Percentiles rank a stretch among this genome's conserved stretches.
Conservation (phyloP, 495 filamentous ascomycete genomes). For the Podospora tetraspora region DNA sequence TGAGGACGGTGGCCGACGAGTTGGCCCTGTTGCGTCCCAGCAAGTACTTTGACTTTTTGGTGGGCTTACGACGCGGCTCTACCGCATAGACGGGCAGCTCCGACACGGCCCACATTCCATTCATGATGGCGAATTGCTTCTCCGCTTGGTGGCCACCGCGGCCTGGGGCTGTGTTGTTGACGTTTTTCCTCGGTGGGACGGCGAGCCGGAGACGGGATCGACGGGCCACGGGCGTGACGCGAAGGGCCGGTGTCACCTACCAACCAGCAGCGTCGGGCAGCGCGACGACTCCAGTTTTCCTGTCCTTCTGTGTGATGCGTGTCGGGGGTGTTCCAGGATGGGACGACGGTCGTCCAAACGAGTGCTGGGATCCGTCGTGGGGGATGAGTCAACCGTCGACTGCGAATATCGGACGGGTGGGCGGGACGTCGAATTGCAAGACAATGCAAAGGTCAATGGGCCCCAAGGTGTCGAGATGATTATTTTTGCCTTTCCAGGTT, state of each 20-base stretch:
- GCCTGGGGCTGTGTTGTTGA: background rate
- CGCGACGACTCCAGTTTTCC: background rate
- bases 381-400: background rate
- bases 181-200: background rate
- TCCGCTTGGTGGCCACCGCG: background rate
- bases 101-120: constrained; percentile 32
- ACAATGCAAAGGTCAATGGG: constrained; percentile 17
- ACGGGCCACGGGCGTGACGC: constrained; percentile 1
- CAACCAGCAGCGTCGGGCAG: background rate
- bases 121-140: constrained; percentile 21
- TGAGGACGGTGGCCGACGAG: constrained; percentile 2
- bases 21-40: constrained; percentile 5
- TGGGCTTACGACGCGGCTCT: constrained; percentile 23
- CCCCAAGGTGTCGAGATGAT: constrained; percentile 3
- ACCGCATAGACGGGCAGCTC: constrained; percentile 29
- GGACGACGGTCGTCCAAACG: background rate
- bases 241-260: constrained; percentile 6
- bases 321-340: constrained; percentile 4
- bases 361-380: background rate
- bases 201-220: constrained; percentile 2
- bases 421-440: constrained; percentile 17
- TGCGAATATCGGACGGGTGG: constrained; percentile 4
- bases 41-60: constrained; percentile 19
- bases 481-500: constrained; percentile 8
- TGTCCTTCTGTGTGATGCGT: constrained; percentile 1